Evolutionary conservation across 805 yeast species (phyloP), one percentile per base, ranked within the genome.

Genomic region (Spathaspora girioi): DNA sequence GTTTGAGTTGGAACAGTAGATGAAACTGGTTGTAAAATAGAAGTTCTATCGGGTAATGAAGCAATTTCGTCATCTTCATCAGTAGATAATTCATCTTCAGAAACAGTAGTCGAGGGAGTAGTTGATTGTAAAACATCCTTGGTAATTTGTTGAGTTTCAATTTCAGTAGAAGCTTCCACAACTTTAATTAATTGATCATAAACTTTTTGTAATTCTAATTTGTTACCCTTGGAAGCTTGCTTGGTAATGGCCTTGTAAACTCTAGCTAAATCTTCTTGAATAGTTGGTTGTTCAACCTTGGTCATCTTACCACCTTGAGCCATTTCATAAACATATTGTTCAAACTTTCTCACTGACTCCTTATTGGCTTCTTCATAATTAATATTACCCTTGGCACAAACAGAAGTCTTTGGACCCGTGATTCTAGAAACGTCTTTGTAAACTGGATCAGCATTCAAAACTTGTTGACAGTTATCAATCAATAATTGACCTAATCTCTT

Each of bases 301-400:
- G 97, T 89, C 65, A 89, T 73, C 58, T 83, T 84, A 61, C 96
- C 92, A 73, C 99, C 99, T 65, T 82, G 85, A 49, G 98, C 96
- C 97, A 94, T 92, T 71, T 89, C 96, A 66, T 84, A 81, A 58
- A 94, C 97, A 69, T 94, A 94, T 69, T 92, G 93, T 75, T 94
- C 97, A 57, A 94, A 81, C 70, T 94, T 94, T 73, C 97, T 86
- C 56, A 92, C 96, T 55, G 93, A 82, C 47, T 92, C 89, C 73
- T 96, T 88, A 67, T 89, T 84, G 55, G 80, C 86, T 76, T 94
- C 99, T 54, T 83, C 78, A 73, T 90, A 94, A 53, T 77, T 79
- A 64, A 94, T 82, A 66, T 84, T 88, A 71, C 99, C 99, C 76
- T 86, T 89, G 57, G 83, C 80, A 63, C 89, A 96, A 60, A 94